Conservation (phyloP, 176 grass and related monocot genomes). For the Ensete glaucum region DNA sequence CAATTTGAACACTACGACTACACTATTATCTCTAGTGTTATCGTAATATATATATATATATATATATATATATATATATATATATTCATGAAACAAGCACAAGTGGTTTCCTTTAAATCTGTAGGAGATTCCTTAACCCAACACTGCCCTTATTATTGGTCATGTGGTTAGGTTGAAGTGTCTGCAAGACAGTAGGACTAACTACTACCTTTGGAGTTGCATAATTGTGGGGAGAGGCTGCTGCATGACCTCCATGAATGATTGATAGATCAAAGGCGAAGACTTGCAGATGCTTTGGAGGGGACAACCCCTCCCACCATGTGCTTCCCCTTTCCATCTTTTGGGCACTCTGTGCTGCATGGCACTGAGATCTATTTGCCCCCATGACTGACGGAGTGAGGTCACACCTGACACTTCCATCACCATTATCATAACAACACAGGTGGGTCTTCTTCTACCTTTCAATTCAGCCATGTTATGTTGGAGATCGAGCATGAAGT, state of each 20-base stretch:
- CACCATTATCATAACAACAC: not conserved
- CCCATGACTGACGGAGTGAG: not conserved
- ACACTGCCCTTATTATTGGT: not conserved
- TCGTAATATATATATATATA: too few species aligned
- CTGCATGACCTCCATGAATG: not conserved
- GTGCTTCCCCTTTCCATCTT: not conserved
- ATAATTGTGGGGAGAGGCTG: too few species aligned
- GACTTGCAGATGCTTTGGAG: not conserved
- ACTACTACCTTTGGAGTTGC: too few species aligned
- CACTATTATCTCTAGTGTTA: too few species aligned
- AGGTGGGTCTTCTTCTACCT: not conserved
- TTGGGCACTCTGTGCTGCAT: not conserved
- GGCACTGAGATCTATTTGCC: not conserved
- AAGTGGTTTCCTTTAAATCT: not conserved
- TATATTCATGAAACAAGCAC: too few species aligned
- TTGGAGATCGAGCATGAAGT: not conserved
- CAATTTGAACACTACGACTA: too few species aligned
- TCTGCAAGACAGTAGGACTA: too few species aligned
- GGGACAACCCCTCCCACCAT: not conserved
- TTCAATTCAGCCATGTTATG: not conserved
- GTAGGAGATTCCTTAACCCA: not conserved
- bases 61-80: too few species aligned
- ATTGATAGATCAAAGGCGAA: not conserved
- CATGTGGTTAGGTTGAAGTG: too few species aligned
- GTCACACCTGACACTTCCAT: not conserved